phyloP scores from a whole-genome alignment of 345 rosid genomes.

The Gossypium mustelinum region DNA sequence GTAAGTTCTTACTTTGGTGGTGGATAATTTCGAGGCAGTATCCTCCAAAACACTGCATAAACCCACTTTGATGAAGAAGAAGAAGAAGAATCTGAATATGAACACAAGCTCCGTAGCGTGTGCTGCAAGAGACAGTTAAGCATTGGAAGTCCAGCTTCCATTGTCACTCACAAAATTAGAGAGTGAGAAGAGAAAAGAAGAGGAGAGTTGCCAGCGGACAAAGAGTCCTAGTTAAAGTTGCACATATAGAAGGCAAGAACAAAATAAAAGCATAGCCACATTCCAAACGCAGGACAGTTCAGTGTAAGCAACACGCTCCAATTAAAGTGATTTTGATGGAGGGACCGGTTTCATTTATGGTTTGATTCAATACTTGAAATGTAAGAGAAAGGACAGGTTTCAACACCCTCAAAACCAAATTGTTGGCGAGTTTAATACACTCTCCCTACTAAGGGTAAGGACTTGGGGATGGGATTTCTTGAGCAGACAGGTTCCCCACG shows the following conservation, averaged over 20 bases:
- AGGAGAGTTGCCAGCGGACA: slow-evolving; percentile 16
- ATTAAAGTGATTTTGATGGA: slow-evolving; percentile 6
- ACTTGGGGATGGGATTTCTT: not conserved
- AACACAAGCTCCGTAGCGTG: slow-evolving; percentile 51
- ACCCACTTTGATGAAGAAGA: slow-evolving; percentile 64
- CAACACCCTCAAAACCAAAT: not conserved
- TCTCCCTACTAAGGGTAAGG: not conserved
- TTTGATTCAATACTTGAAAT: not conserved
- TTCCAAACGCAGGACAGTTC: slow-evolving; percentile 21
- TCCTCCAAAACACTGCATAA: slow-evolving; percentile 76
- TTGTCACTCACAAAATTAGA: slow-evolving; percentile 20
- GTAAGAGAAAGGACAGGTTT: not conserved
- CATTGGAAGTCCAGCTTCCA: slow-evolving; percentile 66
- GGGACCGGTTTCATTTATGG: slow-evolving; percentile 20
- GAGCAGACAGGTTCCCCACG: slow-evolving; percentile 14
- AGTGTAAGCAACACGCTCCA: slow-evolving; percentile 24
- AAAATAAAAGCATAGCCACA: not conserved
- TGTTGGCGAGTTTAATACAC: slow-evolving; percentile 17
- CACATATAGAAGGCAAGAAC: slow-evolving; percentile 16
- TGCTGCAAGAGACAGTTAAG: slow-evolving; percentile 63
- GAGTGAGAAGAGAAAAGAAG: not conserved
- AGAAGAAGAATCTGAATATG: slow-evolving; percentile 39
- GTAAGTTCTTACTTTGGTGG: slow-evolving; percentile 57
- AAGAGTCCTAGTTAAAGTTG: slow-evolving; percentile 17
- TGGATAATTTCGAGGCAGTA: slow-evolving; percentile 72